Conservation (phyloP, 148 eudicot genomes). For the Amaranthus palmeri region DNA sequence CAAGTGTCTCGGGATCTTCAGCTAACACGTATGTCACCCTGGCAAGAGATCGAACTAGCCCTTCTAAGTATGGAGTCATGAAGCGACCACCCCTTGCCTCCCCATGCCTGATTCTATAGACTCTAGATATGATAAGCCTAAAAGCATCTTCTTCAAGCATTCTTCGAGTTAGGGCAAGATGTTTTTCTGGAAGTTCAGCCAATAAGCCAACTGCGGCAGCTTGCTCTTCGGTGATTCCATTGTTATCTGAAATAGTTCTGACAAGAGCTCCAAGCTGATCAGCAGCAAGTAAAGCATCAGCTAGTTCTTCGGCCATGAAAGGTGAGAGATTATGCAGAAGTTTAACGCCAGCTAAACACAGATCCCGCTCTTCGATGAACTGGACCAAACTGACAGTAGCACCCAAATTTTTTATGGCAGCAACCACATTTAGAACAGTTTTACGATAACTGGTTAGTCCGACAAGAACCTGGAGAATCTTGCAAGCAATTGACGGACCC, state of each 20-base stretch:
- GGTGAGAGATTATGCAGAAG: slow-evolving; percentile 78
- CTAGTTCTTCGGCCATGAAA: slow-evolving; percentile 73
- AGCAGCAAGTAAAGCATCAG: slow-evolving; percentile 61
- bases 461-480: slow-evolving; percentile 82
- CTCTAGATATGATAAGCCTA: slow-evolving; percentile 41
- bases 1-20: slow-evolving; percentile 47
- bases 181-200: slow-evolving; percentile 71
- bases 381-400: slow-evolving; percentile 80
- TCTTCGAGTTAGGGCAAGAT: slow-evolving; percentile 53
- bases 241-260: slow-evolving; percentile 47
- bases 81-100: slow-evolving; percentile 67
- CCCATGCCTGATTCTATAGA: slow-evolving; percentile 55
- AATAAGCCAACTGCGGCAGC: slow-evolving; percentile 73
- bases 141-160: slow-evolving; percentile 65
- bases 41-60: slow-evolving; percentile 71
- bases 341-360: slow-evolving; percentile 60
- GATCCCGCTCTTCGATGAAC: slow-evolving; percentile 72
- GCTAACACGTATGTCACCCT: slow-evolving; percentile 61
- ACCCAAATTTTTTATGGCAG: slow-evolving; percentile 89
- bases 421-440: slow-evolving; percentile 51
- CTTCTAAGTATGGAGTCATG: slow-evolving; percentile 73
- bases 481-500: slow-evolving; percentile 84
- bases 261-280: slow-evolving; percentile 68
- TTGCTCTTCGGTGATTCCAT: slow-evolving; percentile 73
- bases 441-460: slow-evolving; percentile 68